These are phyloP conservation scores for Nepenthes alata DNA, from an alignment of 179 eudicot species.

Conservation along the genomic window DNA sequence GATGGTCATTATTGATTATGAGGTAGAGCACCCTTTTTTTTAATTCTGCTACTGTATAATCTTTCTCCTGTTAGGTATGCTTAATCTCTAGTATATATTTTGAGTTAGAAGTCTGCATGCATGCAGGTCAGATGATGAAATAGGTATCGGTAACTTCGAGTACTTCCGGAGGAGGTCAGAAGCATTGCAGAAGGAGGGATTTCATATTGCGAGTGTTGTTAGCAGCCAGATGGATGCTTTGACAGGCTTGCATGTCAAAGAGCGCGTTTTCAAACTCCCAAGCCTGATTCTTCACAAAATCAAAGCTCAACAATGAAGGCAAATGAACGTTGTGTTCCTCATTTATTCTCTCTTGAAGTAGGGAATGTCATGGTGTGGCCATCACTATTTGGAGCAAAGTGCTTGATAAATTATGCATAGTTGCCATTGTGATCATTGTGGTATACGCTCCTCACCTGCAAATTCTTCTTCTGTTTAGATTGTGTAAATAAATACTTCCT, in stretches of 20 bases:
- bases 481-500: no score
- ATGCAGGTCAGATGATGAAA: conserved; percentile 21
- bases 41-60: background rate
- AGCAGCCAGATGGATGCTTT: conserved; percentile 33
- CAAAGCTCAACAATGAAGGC: conserved; percentile 1
- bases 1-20: conserved; percentile 26
- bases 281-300: conserved; percentile 7
- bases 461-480: no score
- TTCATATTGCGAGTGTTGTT: conserved; percentile 16
- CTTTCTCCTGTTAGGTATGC: background rate
- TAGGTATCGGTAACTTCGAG: conserved; percentile 14
- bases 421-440: no score
- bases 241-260: conserved; percentile 9
- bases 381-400: no score
- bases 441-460: no score
- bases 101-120: no score
- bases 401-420: no score
- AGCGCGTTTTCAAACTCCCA: conserved; percentile 26
- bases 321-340: background rate
- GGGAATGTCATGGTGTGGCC: no score
- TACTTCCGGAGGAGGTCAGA: conserved; percentile 14
- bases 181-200: conserved; percentile 12
- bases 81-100: no score
- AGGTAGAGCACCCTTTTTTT: conserved; percentile 15
- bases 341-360: no score